These are phyloP conservation scores for Ceratobasidium sp. DNA, from an alignment of 1,284 basidiomycete genomes.

Conservation along the genomic window DNA sequence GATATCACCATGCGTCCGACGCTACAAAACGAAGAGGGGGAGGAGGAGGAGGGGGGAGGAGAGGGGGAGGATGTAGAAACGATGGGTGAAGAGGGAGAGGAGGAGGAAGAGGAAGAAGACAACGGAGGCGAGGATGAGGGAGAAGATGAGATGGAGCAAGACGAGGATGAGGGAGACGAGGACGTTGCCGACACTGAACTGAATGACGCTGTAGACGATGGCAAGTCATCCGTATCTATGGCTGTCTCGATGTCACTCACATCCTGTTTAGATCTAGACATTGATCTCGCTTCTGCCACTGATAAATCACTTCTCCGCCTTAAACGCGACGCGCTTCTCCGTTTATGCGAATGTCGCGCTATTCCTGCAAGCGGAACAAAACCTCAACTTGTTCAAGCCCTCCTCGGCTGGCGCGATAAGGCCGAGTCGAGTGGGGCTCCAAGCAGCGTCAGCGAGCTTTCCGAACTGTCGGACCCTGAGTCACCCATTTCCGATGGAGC, in stretches of 20 bases:
- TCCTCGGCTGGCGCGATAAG: conserved; percentile 73
- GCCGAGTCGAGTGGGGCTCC: conserved; percentile 24
- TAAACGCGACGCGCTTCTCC: conserved; percentile 84
- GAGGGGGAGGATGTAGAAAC: conserved; percentile 43
- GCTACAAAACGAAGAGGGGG: conserved; percentile 37
- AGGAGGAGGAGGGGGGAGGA: conserved; percentile 43
- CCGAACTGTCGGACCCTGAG: conserved; percentile 13
- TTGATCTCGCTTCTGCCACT: conserved; percentile 83
- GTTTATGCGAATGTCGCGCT: conserved; percentile 83
- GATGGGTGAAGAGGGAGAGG: conserved; percentile 54
- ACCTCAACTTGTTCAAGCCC: conserved; percentile 84
- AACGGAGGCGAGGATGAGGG: conserved; percentile 45
- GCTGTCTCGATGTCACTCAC: conserved; percentile 16
- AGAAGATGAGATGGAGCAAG: no score
- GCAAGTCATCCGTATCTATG: not conserved
- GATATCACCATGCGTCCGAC: conserved; percentile 44
- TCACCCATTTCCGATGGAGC: conserved; percentile 1
- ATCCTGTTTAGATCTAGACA: conserved; percentile 51
- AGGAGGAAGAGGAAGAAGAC: conserved; percentile 53
- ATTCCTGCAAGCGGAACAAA: conserved; percentile 86
- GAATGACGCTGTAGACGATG: conserved; percentile 13
- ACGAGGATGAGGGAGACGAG: no score
- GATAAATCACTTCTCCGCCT: conserved; percentile 80
- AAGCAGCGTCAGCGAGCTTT: conserved; percentile 17
- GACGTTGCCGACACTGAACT: no score